Base-by-base conservation (phyloP, 306 rosid genomes). In the Astragalus membranaceus region DNA sequence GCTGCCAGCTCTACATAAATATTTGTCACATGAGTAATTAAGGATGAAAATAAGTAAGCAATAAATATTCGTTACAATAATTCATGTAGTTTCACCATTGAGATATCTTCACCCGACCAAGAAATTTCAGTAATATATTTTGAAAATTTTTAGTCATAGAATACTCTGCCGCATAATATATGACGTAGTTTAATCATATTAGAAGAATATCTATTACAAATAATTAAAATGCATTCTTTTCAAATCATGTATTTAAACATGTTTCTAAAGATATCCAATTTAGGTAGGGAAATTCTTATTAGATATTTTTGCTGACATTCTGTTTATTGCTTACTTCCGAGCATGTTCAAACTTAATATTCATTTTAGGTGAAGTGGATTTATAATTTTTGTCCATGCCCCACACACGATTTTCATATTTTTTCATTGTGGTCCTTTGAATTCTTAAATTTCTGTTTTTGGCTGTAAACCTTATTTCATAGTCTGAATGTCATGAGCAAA, bases 381-480 rank as follows among this genome's bases (percentile, higher is more conserved):
- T 72, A 49, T 46, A 69, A 29, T 36, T 50, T 60, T 36, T 46
- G 14, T 33, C 51, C 44, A 8, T 47, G 64, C 41, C 68, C 41
- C 10, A 41, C 12, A 8, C 57, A 62, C 39, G 66, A 42, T 69
- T 59, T 61, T 74, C 69, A 62, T 15, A 42, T 63, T 48, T 43
- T 43, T 7, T 74, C 26, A 30, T 53, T 82, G 69, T 77, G 54
- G 64, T 67, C 78, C 20, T 48, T 37, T 30, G 56, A 36, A 23
- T 74, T 41, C 15, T 47, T n/a, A 51, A 8, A 72, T 41, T 69
- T 49, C 53, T 33, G 35, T 50, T 79, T 64, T 11, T 70, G 60
- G 14, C 41, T 36, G 7, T 33, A 58, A 29, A 75, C 58, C 54
- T 43, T 48, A 30, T 60, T 42, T 63, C 49, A 46, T 74, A 15